Base-by-base conservation (phyloP, 129 eudicot genomes). In the Solidago caesia region DNA sequence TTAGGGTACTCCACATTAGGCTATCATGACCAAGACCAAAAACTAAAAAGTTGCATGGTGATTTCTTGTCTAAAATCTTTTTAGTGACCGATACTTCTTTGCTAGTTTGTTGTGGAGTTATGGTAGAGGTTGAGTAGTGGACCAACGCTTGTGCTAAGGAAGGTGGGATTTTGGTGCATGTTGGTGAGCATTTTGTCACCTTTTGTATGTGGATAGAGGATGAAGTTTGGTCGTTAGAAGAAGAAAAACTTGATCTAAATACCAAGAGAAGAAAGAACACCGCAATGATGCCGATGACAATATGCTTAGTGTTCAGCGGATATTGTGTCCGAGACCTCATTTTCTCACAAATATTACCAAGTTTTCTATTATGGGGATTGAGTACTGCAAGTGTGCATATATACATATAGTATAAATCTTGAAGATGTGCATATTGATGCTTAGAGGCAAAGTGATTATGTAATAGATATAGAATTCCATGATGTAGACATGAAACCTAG, bases 11-110 rank as follows among this genome's bases (percentile, higher is more conserved):
- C 98, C 98, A 94, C 98, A 94, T 94, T 5, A 94, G 84, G 76
- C 98, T 94, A 29, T 94, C 98, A 52, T 94, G 98, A 72, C 98
- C 98, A 10, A 94, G 75, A 47, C 98, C 98, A 11, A 94, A 94
- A 4, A 94, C 88, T 14, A 94, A 77, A 77, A 94, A 94, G 79
- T 94, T 90, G 84, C 98, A 94, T 0, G 97, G 98, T 29, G 98
- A 94, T 55, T 82, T 88, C 68, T 84, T 79, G 33, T 88, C 89
- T 44, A 94, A 80, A 67, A 94, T 79, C 68, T 74, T 83, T 46
- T 93, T 84, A 2, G 96, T 75, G 33, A 94, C 89, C 0, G 89
- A 85, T 65, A 94, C 85, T 61, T 94, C 98, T 55, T 88, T 82
- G 72, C 82, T 85, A 2, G 98, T 94, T 87, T 94, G 98, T 65